Evolutionary conservation across 345 rosid genomes (phyloP).

Genomic region (Adansonia digitata): DNA sequence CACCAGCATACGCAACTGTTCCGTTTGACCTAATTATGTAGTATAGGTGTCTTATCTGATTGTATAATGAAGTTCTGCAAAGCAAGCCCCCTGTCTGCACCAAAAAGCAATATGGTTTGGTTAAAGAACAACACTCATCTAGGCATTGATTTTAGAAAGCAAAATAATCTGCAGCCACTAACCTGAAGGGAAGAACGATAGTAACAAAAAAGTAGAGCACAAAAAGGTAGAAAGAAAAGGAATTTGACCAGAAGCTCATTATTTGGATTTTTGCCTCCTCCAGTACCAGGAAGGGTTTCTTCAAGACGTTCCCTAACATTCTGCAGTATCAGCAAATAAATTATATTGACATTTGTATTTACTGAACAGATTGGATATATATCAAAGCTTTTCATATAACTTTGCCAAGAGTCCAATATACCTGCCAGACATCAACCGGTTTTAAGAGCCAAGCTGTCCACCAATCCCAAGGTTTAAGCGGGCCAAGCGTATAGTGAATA

Average conservation of each 20-base stretch:
- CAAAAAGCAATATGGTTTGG: slow-evolving; percentile 10
- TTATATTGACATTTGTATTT: slow-evolving; percentile 1
- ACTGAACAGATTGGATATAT: not conserved
- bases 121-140: not conserved
- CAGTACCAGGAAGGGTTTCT: slow-evolving; percentile 89
- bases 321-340: slow-evolving; percentile 31
- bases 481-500: slow-evolving; percentile 93
- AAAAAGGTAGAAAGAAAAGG: slow-evolving; percentile 69
- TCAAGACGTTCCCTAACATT: slow-evolving; percentile 59
- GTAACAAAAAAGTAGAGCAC: slow-evolving; percentile 46
- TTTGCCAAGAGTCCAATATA: slow-evolving; percentile 16
- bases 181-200: slow-evolving; percentile 54
- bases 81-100: slow-evolving; percentile 52
- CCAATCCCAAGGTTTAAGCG: slow-evolving; percentile 99
- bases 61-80: slow-evolving; percentile 54
- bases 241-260: slow-evolving; percentile 59
- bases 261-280: slow-evolving; percentile 73
- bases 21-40: slow-evolving; percentile 55
- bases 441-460: slow-evolving; percentile 95
- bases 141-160: not conserved
- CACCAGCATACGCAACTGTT: slow-evolving; percentile 49
- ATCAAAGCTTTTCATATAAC: not conserved
- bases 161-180: not conserved
- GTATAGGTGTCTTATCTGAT: slow-evolving; percentile 58
- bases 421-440: slow-evolving; percentile 98